Percentiles rank a stretch among this genome's conserved stretches.
Evolutionary conservation across 169 alveolate species (phyloP).

Genomic region (Prorocentrum cordatum): DNA sequence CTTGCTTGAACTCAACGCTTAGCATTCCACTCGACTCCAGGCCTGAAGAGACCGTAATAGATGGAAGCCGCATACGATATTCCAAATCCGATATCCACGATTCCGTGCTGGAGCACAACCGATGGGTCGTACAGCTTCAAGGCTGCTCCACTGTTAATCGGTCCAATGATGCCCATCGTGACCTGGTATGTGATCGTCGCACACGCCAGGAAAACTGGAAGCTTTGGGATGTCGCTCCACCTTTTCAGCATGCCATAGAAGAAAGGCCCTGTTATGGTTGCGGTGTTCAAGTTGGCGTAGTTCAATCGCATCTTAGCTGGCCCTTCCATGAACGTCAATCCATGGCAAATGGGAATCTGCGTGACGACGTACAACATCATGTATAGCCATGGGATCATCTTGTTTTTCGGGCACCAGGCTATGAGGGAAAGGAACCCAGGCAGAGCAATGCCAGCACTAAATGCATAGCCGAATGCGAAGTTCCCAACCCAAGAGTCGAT

Average conservation of each 20-base stretch:
- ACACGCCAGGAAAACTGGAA: constrained; percentile 21
- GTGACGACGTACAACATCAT: constrained; percentile 24
- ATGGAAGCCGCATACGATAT: constrained; percentile 37
- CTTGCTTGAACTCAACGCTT: too few relatives aligned
- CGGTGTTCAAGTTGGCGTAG: constrained; percentile 48
- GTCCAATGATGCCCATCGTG: constrained; percentile 59
- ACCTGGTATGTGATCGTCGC: constrained; percentile 32
- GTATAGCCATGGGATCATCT: constrained; percentile 24
- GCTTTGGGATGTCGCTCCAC: constrained; percentile 39
- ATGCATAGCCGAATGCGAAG: constrained; percentile 35
- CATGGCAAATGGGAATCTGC: constrained; percentile 28
- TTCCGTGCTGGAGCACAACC: constrained; percentile 37
- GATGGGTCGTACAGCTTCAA: constrained; percentile 38
- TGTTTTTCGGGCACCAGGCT: constrained; percentile 36
- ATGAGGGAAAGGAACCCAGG: constrained; percentile 46
- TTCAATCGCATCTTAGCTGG: constrained; percentile 54
- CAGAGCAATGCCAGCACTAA: constrained; percentile 55
- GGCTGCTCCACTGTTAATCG: constrained; percentile 15
- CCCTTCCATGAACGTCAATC: constrained; percentile 41
- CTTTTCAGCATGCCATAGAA: constrained; percentile 55
- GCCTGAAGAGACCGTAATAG: constrained; percentile 17
- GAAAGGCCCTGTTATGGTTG: constrained; percentile 35
- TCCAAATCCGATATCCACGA: constrained; percentile 58
- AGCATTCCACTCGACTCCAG: too few relatives aligned
- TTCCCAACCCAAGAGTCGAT: background rate